Conservation (phyloP, 2,329 filamentous ascomycete genomes). For the Phialophora expanda region DNA sequence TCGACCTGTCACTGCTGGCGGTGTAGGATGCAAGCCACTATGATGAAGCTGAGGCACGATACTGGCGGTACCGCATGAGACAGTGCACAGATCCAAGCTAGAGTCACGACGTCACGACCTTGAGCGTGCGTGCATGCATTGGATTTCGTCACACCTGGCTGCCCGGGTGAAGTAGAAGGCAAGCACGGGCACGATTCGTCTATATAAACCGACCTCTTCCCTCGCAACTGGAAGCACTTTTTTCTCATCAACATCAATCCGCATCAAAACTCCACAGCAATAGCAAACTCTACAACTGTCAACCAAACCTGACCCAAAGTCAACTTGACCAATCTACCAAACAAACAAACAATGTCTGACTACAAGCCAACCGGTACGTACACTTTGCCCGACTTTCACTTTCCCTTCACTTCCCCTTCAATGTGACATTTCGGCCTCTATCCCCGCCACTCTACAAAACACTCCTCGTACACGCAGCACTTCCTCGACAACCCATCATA, state of each 20-base stretch:
- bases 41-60: not conserved
- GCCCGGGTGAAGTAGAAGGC: not conserved
- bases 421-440: not conserved
- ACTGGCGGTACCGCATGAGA: not conserved
- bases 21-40: not conserved
- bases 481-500: not conserved
- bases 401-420: not conserved
- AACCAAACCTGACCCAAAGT: not conserved
- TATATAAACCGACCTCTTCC: constrained; percentile 22
- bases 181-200: constrained; percentile 13
- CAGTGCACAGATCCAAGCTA: not conserved
- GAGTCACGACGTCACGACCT: not conserved
- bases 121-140: not conserved
- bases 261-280: not conserved
- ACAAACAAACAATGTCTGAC: constrained; percentile 37
- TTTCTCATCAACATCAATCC: constrained; percentile 15
- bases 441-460: not conserved
- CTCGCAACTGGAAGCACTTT: not conserved
- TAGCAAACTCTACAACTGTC: not conserved
- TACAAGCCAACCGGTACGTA: constrained; percentile 38
- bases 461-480: not conserved
- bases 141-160: constrained; percentile 1
- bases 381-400: not conserved
- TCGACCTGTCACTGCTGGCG: not conserved
- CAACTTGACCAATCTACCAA: constrained; percentile 4